A percentile compares a stretch with the other conserved stretches of the same genome.
phyloP scores from a whole-genome alignment of 495 filamentous ascomycete species.

The Talaromyces liani region DNA sequence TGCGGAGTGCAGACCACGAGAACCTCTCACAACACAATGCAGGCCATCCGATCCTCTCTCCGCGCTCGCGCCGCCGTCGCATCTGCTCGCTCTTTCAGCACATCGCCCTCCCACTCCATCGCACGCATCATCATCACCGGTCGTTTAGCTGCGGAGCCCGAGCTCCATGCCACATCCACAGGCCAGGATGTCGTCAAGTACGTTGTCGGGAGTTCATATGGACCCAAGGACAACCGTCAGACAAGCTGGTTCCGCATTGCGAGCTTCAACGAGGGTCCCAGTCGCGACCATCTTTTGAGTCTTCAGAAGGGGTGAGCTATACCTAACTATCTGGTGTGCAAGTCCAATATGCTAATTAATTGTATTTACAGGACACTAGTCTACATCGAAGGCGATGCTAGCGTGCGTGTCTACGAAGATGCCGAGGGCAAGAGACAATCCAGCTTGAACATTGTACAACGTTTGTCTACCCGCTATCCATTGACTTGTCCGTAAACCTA shows the following conservation, averaged over 20 bases:
- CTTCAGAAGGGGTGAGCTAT: slow-evolving; percentile 73
- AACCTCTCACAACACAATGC: neutral
- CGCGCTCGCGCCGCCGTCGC: slow-evolving; percentile 26
- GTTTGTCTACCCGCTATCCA: slow-evolving; percentile 27
- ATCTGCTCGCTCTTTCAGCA: slow-evolving; percentile 53
- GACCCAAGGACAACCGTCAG: slow-evolving; percentile 50
- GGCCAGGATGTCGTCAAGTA: slow-evolving; percentile 65
- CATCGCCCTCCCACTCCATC: slow-evolving; percentile 34
- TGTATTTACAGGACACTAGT: slow-evolving; percentile 47
- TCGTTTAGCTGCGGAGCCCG: slow-evolving; percentile 62
- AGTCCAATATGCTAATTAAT: neutral
- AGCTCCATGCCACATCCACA: slow-evolving; percentile 55
- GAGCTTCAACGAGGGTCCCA: slow-evolving; percentile 52
- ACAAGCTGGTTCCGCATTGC: slow-evolving; percentile 73
- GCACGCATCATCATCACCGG: slow-evolving; percentile 68
- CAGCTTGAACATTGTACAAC: slow-evolving; percentile 59
- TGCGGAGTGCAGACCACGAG: neutral
- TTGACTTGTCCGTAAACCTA: slow-evolving; percentile 25
- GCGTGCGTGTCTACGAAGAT: slow-evolving; percentile 53
- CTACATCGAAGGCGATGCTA: slow-evolving; percentile 66
- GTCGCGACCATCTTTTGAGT: slow-evolving; percentile 55
- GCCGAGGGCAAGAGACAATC: slow-evolving; percentile 52
- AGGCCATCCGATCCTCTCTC: slow-evolving; percentile 16
- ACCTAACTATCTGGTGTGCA: neutral
- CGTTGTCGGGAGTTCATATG: slow-evolving; percentile 51